A percentile compares a stretch with the other conserved stretches of the same genome.
These are phyloP conservation scores for Mycena crocata DNA, from an alignment of 768 basidiomycete genomes.

Conservation along the genomic window DNA sequence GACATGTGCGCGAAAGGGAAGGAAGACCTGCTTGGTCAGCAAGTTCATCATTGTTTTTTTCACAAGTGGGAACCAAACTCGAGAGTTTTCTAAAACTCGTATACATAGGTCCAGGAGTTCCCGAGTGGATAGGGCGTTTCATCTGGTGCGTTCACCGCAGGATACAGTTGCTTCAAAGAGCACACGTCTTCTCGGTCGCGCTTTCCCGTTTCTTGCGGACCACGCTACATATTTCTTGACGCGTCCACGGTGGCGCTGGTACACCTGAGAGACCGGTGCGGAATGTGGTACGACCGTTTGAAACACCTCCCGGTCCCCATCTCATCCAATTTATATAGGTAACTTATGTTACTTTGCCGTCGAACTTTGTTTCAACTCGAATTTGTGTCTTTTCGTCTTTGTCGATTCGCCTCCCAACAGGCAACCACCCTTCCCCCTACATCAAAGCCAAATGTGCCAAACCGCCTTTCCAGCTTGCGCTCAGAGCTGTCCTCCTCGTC, in stretches of 20 bases:
- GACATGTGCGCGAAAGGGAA: no score
- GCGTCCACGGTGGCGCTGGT: constrained; percentile 23
- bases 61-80: neutral
- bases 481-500: neutral
- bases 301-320: neutral
- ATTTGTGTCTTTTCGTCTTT: constrained; percentile 40
- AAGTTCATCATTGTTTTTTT: neutral
- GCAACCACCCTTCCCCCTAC: constrained; percentile 36
- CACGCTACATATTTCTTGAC: neutral
- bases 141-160: neutral
- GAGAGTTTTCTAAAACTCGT: no score
- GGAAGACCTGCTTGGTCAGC: no score
- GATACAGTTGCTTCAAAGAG: no score
- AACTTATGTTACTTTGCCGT: constrained; percentile 85
- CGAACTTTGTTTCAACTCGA: constrained; percentile 63
- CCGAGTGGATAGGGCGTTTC: neutral
- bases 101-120: no score
- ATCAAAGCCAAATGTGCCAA: constrained; percentile 6
- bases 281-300: constrained; percentile 64
- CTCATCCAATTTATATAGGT: constrained; percentile 47
- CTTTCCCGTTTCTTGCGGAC: neutral
- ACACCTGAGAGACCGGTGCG: constrained; percentile 45
- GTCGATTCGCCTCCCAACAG: constrained; percentile 28
- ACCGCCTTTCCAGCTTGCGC: neutral
- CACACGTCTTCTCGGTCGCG: neutral